Evolutionary conservation across 495 filamentous ascomycete species (phyloP), one percentile per base, ranked within the genome.

Genomic region (Penicillium silybi): DNA sequence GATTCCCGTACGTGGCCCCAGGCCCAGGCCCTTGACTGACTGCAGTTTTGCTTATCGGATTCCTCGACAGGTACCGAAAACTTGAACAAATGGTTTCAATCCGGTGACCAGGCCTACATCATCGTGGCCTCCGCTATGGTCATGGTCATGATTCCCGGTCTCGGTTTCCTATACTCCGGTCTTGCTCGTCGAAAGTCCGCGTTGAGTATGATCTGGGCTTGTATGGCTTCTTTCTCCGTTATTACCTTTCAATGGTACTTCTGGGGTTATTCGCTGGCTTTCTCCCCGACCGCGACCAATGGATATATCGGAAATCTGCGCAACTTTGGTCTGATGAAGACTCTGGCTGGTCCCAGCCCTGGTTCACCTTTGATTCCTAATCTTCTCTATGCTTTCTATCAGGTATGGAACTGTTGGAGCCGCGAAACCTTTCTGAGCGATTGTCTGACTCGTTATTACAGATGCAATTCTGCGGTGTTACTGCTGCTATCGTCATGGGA

Each of bases 401-500:
- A 89, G 78, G 84, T 86, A 75, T n/a, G n/a, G n/a, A n/a, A n/a
- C n/a, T n/a, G n/a, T n/a, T n/a, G n/a, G n/a, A n/a, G n/a, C n/a
- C n/a, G n/a, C n/a, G n/a, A n/a, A n/a, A n/a, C n/a, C n/a, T n/a
- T n/a, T n/a, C n/a, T n/a, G n/a, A n/a, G n/a, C n/a, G n/a, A n/a
- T n/a, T 4, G 7, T 32, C 29, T 27, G 23, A 15, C 43, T 37
- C 13, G 47, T 11, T 37, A 15, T 61, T 37, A 15, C 60, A 96
- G 90, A 87, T 97, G 87, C 88, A 93, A 87, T 97, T 98, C 80
- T 91, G 88, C 64, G 89, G 82, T 57, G 87, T 90, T 37, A 97
- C 95, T 16, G 92, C 86, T 40, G 93, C 91, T 41, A 96, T 98
- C 64, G 82, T 93, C 26, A 86, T 95, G 71, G 93, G 93, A 38